Conservation (phyloP, 2,329 filamentous ascomycete genomes). For the Colletotrichum tofieldiae region DNA sequence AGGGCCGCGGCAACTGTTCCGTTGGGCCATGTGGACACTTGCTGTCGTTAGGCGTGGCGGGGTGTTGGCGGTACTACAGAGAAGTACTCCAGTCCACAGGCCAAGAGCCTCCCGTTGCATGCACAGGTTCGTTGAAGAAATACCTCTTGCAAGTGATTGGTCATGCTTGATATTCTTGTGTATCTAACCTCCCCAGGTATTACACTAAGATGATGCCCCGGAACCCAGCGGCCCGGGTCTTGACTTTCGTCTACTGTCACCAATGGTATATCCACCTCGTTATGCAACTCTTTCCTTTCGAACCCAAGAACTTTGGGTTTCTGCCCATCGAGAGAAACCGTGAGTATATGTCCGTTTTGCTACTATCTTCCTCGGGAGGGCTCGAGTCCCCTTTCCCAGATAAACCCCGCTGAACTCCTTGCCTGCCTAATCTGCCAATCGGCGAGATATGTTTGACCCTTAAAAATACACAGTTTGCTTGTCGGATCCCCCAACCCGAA, state of each 20-base stretch:
- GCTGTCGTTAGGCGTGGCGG: not conserved
- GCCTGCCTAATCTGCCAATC: conserved; percentile 21
- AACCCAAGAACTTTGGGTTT: not conserved
- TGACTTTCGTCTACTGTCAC: conserved; percentile 9
- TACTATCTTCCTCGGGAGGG: not conserved
- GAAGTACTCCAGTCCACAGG: not conserved
- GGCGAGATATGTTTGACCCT: not conserved
- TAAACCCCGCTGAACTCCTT: conserved; percentile 30
- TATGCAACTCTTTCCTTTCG: conserved; percentile 17
- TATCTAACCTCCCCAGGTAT: conserved; percentile 19
- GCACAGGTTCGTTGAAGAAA: not conserved
- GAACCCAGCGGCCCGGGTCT: conserved; percentile 5
- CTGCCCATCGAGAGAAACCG: not conserved
- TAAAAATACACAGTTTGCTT: not conserved
- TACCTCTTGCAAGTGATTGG: not conserved
- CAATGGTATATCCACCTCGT: conserved; percentile 39
- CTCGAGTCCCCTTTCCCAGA: not conserved
- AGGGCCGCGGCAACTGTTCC: too few species aligned
- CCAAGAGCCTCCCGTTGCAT: not conserved
- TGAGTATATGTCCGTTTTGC: not conserved
- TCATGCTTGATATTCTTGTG: conserved; percentile 18
- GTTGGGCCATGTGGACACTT: not conserved
- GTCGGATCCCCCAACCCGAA: not conserved
- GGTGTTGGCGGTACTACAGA: not conserved
- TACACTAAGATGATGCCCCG: conserved; percentile 5